phyloP scores from a whole-genome alignment of 1,284 basidiomycete genomes.

The Pseudozyma thailandica region DNA sequence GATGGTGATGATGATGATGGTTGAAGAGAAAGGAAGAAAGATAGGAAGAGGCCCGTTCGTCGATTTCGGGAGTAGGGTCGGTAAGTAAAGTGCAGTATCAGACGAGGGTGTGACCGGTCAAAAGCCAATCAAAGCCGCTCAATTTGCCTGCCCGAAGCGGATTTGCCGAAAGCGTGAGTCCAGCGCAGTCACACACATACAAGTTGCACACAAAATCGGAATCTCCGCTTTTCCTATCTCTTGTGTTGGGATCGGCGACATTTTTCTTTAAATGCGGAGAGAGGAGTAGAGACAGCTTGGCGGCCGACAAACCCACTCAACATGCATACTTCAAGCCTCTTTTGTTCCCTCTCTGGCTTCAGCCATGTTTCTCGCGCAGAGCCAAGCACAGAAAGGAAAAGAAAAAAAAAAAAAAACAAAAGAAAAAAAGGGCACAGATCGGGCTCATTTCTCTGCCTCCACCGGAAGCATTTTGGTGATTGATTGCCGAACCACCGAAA shows the following conservation, averaged over 20 bases:
- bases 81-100: too few relatives aligned
- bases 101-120: not conserved
- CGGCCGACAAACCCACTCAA: not conserved
- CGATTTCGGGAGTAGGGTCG: too few relatives aligned
- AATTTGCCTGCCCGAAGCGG: not conserved
- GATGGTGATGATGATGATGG: not conserved
- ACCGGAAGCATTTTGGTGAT: too few relatives aligned
- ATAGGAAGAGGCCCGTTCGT: too few relatives aligned
- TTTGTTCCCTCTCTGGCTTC: not conserved
- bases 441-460: too few relatives aligned
- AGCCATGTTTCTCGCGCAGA: conserved; percentile 1
- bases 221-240: not conserved
- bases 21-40: not conserved
- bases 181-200: not conserved
- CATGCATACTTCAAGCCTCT: conserved; percentile 1
- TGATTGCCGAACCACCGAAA: too few relatives aligned
- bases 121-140: conserved; percentile 11
- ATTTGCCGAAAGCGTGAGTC: not conserved
- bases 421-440: not conserved
- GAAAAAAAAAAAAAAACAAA: not conserved
- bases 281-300: too few relatives aligned
- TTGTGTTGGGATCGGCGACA: not conserved
- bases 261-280: too few relatives aligned
- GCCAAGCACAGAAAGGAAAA: too few relatives aligned
- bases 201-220: too few relatives aligned